Evolutionary conservation across 352 stramenopile genomes (phyloP).

Genomic region (Globisporangium nunn): DNA sequence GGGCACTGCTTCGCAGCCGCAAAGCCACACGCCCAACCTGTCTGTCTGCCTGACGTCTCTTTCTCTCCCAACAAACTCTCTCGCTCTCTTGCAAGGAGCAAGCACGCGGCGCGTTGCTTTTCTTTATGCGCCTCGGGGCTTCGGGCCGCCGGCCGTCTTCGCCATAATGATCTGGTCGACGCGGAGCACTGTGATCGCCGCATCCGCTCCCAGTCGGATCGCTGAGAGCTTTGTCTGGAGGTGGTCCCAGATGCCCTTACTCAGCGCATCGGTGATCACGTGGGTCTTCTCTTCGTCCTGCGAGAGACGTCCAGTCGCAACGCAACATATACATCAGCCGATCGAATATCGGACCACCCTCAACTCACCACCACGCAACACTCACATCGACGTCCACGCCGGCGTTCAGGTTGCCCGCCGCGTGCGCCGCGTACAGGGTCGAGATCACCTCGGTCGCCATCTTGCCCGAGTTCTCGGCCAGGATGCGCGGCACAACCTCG

Average conservation of each 20-base stretch:
- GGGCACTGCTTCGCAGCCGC: too few species aligned
- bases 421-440: conserved; percentile 92
- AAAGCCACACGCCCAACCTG: too few species aligned
- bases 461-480: conserved; percentile 97
- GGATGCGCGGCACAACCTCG: conserved; percentile 95
- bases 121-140: conserved; percentile 64
- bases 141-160: conserved; percentile 92
- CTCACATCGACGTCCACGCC: conserved; percentile 94
- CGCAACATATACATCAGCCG: conserved; percentile 1
- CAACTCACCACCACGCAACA: conserved; percentile 14
- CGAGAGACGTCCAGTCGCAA: conserved; percentile 8
- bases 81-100: too few species aligned
- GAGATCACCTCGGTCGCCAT: conserved; percentile 93
- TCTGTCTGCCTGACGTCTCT: too few species aligned
- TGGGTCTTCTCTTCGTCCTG: conserved; percentile 74
- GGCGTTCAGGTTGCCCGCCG: conserved; percentile 83
- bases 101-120: too few species aligned
- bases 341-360: too few species aligned
- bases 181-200: conserved; percentile 96
- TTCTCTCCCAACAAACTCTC: too few species aligned
- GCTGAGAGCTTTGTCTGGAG: conserved; percentile 95
- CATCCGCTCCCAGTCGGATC: conserved; percentile 96
- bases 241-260: conserved; percentile 89
- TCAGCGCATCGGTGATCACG: conserved; percentile 72
- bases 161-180: conserved; percentile 99